Evolutionary conservation across 345 rosid genomes (phyloP).

Genomic region (Noccaea bulbosa): DNA sequence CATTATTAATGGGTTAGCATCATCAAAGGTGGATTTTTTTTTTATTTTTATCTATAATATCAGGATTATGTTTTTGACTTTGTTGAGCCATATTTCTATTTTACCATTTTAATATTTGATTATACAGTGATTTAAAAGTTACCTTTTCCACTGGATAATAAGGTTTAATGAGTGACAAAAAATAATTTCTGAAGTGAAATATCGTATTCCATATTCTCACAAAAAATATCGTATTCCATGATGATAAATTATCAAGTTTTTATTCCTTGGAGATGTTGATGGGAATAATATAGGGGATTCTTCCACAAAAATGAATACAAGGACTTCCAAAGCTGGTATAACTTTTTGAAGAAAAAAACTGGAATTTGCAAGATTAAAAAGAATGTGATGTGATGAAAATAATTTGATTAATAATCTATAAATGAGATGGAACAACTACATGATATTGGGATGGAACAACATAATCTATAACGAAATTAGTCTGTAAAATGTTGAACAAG

Average conservation of each 20-base stretch:
- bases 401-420: not conserved
- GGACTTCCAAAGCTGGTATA: not conserved
- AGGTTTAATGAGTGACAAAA: not conserved
- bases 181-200: not conserved
- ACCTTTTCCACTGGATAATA: not conserved
- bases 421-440: not conserved
- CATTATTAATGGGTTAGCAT: conserved; percentile 8
- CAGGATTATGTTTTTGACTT: conserved; percentile 41
- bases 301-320: not conserved
- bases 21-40: conserved; percentile 18
- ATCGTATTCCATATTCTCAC: not conserved
- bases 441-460: not conserved
- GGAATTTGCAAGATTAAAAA: not conserved
- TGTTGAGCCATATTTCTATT: not conserved
- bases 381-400: not conserved
- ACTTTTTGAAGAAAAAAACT: not conserved
- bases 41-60: not conserved
- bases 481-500: not conserved
- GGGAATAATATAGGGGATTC: conserved; percentile 22
- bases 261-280: conserved; percentile 39
- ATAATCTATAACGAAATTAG: not conserved
- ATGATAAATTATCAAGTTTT: conserved; percentile 12
- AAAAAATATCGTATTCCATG: not conserved
- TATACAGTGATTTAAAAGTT: not conserved
- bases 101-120: not conserved